These are phyloP conservation scores for Talaromyces rugulosus DNA, from an alignment of 2,329 filamentous ascomycete genomes.

Conservation along the genomic window DNA sequence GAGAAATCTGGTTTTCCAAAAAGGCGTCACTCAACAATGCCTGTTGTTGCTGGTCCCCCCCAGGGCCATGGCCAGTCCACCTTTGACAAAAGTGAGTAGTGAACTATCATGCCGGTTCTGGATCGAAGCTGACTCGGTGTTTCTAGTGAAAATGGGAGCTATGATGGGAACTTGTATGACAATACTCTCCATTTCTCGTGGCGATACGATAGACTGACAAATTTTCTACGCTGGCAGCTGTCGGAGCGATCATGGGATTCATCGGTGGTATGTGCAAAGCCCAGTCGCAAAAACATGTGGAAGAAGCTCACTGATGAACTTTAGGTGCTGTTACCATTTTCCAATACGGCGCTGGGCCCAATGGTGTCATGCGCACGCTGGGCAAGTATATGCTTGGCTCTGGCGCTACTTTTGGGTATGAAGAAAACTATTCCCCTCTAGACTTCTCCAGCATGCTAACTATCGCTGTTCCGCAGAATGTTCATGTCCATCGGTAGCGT, in stretches of 20 bases:
- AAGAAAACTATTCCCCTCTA: constrained; percentile 31
- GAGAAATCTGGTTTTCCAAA: not conserved
- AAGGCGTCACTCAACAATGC: constrained; percentile 41
- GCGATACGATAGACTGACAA: constrained; percentile 12
- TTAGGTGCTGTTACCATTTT: constrained; percentile 90
- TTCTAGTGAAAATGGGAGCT: constrained; percentile 89
- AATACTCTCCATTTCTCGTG: not conserved
- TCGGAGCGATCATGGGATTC: constrained; percentile 94
- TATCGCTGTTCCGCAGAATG: constrained; percentile 52
- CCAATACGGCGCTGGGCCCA: constrained; percentile 85
- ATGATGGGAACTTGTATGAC: constrained; percentile 96
- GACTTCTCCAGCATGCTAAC: constrained; percentile 5
- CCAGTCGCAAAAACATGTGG: constrained; percentile 15
- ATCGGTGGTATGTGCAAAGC: constrained; percentile 70
- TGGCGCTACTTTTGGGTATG: constrained; percentile 90
- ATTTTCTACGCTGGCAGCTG: constrained; percentile 55
- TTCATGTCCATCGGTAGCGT: constrained; percentile 99
- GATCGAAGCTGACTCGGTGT: constrained; percentile 14
- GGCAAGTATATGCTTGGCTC: constrained; percentile 97
- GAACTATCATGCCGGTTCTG: not conserved
- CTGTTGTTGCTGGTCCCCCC: constrained; percentile 52
- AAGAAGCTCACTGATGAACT: constrained; percentile 7
- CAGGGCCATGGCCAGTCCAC: constrained; percentile 58
- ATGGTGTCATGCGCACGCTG: constrained; percentile 88
- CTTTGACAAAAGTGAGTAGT: constrained; percentile 63